A percentile compares a stretch with the other conserved stretches of the same genome.
Evolutionary conservation across 345 rosid species (phyloP).

Genomic region (Citrus australasica): DNA sequence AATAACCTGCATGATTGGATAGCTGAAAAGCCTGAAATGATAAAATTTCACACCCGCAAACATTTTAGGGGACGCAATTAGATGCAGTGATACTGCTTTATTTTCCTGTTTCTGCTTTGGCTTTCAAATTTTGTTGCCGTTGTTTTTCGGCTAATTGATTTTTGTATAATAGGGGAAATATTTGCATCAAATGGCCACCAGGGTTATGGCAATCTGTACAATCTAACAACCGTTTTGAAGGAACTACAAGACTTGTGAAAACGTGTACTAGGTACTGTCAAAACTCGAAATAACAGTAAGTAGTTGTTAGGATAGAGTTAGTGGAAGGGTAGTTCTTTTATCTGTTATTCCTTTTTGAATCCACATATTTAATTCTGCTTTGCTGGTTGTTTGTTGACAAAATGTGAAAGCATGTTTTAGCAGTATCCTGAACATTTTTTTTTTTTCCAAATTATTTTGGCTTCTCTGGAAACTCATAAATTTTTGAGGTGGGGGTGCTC

Average conservation of each 20-base stretch:
- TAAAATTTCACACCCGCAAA: not conserved
- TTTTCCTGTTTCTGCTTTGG: not conserved
- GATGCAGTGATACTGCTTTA: not conserved
- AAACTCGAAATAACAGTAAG: not conserved
- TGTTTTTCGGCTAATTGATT: slow-evolving; percentile 2
- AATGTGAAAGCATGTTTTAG: not conserved
- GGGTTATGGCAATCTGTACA: slow-evolving; percentile 13
- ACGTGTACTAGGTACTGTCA: slow-evolving; percentile 5
- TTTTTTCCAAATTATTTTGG: not conserved
- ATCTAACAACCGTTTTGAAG: slow-evolving; percentile 6
- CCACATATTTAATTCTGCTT: not conserved
- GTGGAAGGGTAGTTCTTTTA: slow-evolving; percentile 1
- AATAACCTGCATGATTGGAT: not conserved
- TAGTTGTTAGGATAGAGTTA: slow-evolving; percentile 1
- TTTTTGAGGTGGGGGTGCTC: too few relatives aligned
- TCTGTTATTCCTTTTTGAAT: not conserved
- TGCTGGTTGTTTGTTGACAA: not conserved
- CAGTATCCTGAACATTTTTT: not conserved
- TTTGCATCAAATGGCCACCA: not conserved
- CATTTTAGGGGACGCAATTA: not conserved
- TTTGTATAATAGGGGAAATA: slow-evolving; percentile 16
- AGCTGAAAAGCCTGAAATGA: not conserved
- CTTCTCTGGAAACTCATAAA: not conserved
- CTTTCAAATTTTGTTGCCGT: not conserved
- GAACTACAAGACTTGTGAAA: not conserved